These are phyloP conservation scores for Corylus avellana DNA, from an alignment of 306 rosid species.

Conservation along the genomic window DNA sequence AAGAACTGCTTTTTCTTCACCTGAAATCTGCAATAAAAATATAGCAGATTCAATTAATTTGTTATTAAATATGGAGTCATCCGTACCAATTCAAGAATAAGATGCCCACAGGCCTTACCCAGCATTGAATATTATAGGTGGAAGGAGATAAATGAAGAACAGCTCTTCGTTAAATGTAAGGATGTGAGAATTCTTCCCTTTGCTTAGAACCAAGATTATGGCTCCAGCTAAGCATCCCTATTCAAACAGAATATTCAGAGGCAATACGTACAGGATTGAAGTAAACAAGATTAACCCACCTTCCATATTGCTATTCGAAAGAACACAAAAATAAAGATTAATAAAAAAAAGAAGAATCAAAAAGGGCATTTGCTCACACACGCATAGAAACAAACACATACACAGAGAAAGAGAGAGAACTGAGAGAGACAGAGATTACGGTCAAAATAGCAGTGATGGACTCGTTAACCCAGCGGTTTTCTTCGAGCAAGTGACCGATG, in stretches of 20 bases:
- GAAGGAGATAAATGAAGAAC: conserved; percentile 95
- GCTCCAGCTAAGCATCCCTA: conserved; percentile 75
- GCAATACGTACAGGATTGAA: background rate
- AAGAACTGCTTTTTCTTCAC: conserved; percentile 95
- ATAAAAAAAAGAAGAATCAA: no score
- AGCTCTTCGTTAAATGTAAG: conserved; percentile 73
- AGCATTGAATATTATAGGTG: conserved; percentile 95
- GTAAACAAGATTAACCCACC: background rate
- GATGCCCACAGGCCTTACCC: conserved; percentile 47
- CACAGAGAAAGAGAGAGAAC: background rate
- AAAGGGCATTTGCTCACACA: background rate
- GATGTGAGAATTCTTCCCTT: conserved; percentile 77
- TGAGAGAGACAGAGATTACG: conserved; percentile 30
- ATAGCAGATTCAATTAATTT: background rate
- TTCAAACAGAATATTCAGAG: conserved; percentile 15
- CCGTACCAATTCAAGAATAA: conserved; percentile 19
- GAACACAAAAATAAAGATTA: background rate
- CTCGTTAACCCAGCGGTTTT: conserved; percentile 83
- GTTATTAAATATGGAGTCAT: background rate
- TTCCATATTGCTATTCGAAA: background rate
- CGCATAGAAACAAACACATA: background rate
- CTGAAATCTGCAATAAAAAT: conserved; percentile 63
- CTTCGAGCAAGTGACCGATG: conserved; percentile 76
- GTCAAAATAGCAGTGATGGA: conserved; percentile 81
- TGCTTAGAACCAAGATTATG: conserved; percentile 55